phyloP scores from a whole-genome alignment of 148 eudicot genomes.

The Amaranthus palmeri region DNA sequence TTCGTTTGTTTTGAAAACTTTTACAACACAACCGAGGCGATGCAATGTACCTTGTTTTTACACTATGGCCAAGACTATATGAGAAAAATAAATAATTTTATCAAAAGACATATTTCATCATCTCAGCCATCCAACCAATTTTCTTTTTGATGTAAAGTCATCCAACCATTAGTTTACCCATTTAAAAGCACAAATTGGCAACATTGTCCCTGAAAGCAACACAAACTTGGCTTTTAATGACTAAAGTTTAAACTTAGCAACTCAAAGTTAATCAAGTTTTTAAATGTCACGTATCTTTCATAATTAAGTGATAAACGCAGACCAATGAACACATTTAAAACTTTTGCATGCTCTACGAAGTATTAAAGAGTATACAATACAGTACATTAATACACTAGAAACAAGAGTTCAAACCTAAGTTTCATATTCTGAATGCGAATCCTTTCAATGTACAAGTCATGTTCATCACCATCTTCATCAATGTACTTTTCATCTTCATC shows the following conservation, averaged over 20 bases:
- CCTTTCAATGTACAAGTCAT: slow-evolving; percentile 40
- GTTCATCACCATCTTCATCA: slow-evolving; percentile 29
- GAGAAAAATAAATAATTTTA: not conserved
- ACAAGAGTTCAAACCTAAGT: slow-evolving; percentile 29
- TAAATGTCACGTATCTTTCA: too few species aligned
- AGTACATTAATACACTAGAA: not conserved
- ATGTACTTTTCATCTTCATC: slow-evolving; percentile 14
- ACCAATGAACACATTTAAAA: too few species aligned
- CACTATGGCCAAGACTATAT: too few species aligned
- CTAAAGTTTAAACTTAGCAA: too few species aligned
- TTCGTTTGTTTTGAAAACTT: too few species aligned
- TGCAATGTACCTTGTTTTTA: too few species aligned
- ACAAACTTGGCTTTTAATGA: not conserved
- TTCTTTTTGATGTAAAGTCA: not conserved
- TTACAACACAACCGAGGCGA: too few species aligned
- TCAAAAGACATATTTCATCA: not conserved
- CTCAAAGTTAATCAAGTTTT: too few species aligned
- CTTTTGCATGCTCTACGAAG: too few species aligned
- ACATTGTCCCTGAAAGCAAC: not conserved
- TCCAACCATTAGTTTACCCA: not conserved
- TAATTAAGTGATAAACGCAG: too few species aligned
- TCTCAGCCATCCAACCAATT: not conserved
- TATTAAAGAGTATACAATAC: too few species aligned
- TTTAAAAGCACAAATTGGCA: not conserved
- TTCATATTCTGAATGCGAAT: slow-evolving; percentile 46